A percentile compares a stretch with the other conserved stretches of the same genome.
Evolutionary conservation across 2,329 filamentous ascomycete species (phyloP).

Genomic region (Periglandula ipomoeae): DNA sequence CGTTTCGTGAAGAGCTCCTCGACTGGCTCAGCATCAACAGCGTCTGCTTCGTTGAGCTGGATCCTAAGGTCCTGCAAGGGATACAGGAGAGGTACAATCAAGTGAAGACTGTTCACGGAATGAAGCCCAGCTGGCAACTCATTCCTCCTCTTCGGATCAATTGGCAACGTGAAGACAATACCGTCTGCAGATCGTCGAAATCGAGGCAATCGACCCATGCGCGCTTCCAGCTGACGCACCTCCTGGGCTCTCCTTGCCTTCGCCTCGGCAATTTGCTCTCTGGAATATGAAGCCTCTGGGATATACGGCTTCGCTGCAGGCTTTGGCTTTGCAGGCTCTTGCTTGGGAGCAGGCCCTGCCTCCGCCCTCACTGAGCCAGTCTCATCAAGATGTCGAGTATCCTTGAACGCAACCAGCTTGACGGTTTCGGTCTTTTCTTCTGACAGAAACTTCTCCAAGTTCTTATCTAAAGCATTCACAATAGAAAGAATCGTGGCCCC

Average conservation of each 20-base stretch:
- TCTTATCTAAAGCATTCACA: slow-evolving; percentile 62
- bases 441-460: slow-evolving; percentile 60
- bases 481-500: slow-evolving; percentile 54
- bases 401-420: slow-evolving; percentile 55
- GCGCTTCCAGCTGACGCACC: slow-evolving; percentile 63
- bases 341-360: slow-evolving; percentile 3
- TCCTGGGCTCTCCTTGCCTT: slow-evolving; percentile 55
- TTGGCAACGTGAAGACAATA: slow-evolving; percentile 58
- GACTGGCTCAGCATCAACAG: slow-evolving; percentile 49
- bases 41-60: slow-evolving; percentile 54
- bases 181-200: slow-evolving; percentile 65
- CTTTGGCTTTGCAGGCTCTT: slow-evolving; percentile 6
- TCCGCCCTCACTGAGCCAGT: slow-evolving; percentile 4
- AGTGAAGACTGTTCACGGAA: slow-evolving; percentile 51
- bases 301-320: slow-evolving; percentile 23
- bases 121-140: slow-evolving; percentile 54
- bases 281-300: slow-evolving; percentile 41
- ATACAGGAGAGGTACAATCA: slow-evolving; percentile 64
- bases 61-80: slow-evolving; percentile 60
- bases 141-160: slow-evolving; percentile 53
- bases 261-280: slow-evolving; percentile 52
- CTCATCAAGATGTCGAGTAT: slow-evolving; percentile 38
- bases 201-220: slow-evolving; percentile 57
- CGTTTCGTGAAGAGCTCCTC: slow-evolving; percentile 57
- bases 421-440: slow-evolving; percentile 64